Evolutionary conservation across 2,329 filamentous ascomycete species (phyloP).

Genomic region (Cyphellophora attinorum): DNA sequence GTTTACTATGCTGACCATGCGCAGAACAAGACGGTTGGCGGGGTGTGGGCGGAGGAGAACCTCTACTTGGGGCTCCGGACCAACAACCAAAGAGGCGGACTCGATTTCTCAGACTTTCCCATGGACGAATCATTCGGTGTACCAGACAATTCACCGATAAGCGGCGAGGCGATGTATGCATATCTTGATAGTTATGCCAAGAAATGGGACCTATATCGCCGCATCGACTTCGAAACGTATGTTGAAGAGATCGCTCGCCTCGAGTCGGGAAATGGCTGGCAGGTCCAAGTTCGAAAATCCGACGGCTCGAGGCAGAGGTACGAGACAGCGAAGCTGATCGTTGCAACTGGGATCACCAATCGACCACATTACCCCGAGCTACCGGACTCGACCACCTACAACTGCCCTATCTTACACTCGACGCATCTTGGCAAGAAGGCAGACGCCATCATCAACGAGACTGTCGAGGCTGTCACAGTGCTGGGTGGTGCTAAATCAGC

Average conservation of each 20-base stretch:
- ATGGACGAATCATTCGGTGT: conserved; percentile 50
- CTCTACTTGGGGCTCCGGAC: conserved; percentile 59
- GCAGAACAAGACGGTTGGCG: conserved; percentile 36
- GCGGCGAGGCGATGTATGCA: conserved; percentile 43
- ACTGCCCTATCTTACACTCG: conserved; percentile 40
- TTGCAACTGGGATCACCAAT: conserved; percentile 49
- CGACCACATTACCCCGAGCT: conserved; percentile 39
- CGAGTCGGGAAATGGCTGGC: conserved; percentile 32
- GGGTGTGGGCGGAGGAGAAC: conserved; percentile 59
- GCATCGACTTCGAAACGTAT: conserved; percentile 42
- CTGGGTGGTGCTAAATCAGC: conserved; percentile 57
- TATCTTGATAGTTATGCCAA: conserved; percentile 50
- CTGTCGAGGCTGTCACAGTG: conserved; percentile 38
- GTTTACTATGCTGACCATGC: background rate
- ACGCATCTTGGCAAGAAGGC: conserved; percentile 36
- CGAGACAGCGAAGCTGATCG: conserved; percentile 37
- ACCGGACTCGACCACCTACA: conserved; percentile 37
- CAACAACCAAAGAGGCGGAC: conserved; percentile 65
- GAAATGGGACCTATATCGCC: conserved; percentile 39
- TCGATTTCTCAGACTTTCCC: conserved; percentile 65
- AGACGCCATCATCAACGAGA: conserved; percentile 30
- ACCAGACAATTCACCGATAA: conserved; percentile 47
- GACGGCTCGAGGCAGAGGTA: conserved; percentile 14
- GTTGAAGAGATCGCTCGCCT: conserved; percentile 41
- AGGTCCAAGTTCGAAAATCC: conserved; percentile 22